These are phyloP conservation scores for Arctostaphylos glauca DNA, from an alignment of 148 eudicot genomes.

Conservation along the genomic window DNA sequence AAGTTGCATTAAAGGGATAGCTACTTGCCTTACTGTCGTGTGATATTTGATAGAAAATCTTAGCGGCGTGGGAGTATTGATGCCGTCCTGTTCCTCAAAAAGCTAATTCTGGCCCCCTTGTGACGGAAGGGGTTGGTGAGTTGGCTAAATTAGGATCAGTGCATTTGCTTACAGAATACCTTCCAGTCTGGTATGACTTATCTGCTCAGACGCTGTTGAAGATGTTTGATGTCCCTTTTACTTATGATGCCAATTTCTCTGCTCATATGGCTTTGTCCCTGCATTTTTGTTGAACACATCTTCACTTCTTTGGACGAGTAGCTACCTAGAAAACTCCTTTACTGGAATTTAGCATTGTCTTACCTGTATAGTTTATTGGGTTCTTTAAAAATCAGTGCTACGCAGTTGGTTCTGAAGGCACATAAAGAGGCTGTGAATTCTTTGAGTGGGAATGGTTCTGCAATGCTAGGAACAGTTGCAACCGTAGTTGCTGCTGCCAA, in stretches of 20 bases:
- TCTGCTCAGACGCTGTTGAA: not conserved
- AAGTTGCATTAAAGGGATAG: not conserved
- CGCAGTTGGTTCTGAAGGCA: constrained; percentile 90
- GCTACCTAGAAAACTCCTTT: not conserved
- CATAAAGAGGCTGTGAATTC: constrained; percentile 98
- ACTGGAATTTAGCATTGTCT: not conserved
- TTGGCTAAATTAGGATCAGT: constrained; percentile 4
- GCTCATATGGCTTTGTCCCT: not conserved
- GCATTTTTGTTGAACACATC: not conserved
- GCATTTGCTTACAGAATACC: not conserved
- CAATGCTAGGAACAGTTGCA: constrained; percentile 84
- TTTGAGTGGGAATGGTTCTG: constrained; percentile 83
- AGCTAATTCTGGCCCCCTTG: not conserved
- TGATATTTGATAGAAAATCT: not conserved
- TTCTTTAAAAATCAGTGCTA: constrained; percentile 52
- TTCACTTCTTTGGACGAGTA: not conserved
- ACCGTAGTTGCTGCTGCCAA: constrained; percentile 99
- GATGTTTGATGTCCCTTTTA: not conserved
- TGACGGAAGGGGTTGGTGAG: not conserved
- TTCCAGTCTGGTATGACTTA: not conserved
- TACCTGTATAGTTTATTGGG: constrained; percentile 13
- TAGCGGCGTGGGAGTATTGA: not conserved
- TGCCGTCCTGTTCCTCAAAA: not conserved
- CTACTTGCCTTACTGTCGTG: no score
- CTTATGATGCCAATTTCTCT: not conserved